phyloP scores from a whole-genome alignment of 805 yeast genomes.

The Lipomyces yamadae region DNA sequence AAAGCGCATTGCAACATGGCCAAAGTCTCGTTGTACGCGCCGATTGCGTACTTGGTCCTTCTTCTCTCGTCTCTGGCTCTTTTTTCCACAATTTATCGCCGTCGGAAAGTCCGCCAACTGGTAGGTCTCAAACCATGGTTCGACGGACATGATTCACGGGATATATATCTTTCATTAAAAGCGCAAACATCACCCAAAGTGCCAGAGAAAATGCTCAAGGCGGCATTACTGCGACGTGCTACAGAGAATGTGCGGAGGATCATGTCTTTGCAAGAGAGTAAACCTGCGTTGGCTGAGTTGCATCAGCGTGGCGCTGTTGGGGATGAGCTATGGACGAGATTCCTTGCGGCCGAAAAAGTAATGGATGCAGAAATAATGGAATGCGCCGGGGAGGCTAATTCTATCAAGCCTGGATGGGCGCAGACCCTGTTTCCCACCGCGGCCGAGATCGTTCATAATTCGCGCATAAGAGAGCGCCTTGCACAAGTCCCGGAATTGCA shows the following conservation, averaged over 20 bases:
- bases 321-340: slow-evolving; percentile 83
- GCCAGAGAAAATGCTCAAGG: slow-evolving; percentile 76
- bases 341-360: slow-evolving; percentile 72
- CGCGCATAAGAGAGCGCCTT: slow-evolving; percentile 82
- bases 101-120: slow-evolving; percentile 51
- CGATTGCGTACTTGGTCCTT: slow-evolving; percentile 35
- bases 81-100: slow-evolving; percentile 36
- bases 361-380: slow-evolving; percentile 82
- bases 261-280: slow-evolving; percentile 77
- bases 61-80: slow-evolving; percentile 33
- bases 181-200: slow-evolving; percentile 56
- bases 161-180: slow-evolving; percentile 64
- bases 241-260: slow-evolving; percentile 86
- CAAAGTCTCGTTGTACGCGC: slow-evolving; percentile 33
- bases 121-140: slow-evolving; percentile 73
- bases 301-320: slow-evolving; percentile 91
- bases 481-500: slow-evolving; percentile 29
- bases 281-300: slow-evolving; percentile 67
- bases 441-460: slow-evolving; percentile 90
- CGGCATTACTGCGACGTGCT: slow-evolving; percentile 71
- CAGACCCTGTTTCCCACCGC: slow-evolving; percentile 74
- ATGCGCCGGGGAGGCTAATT: slow-evolving; percentile 74
- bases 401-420: slow-evolving; percentile 78
- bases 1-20: slow-evolving; percentile 19
- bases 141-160: slow-evolving; percentile 63